These are phyloP conservation scores for Bryum argenteum DNA, from an alignment of 225 moss, liverwort and hornwort genomes.

Conservation along the genomic window DNA sequence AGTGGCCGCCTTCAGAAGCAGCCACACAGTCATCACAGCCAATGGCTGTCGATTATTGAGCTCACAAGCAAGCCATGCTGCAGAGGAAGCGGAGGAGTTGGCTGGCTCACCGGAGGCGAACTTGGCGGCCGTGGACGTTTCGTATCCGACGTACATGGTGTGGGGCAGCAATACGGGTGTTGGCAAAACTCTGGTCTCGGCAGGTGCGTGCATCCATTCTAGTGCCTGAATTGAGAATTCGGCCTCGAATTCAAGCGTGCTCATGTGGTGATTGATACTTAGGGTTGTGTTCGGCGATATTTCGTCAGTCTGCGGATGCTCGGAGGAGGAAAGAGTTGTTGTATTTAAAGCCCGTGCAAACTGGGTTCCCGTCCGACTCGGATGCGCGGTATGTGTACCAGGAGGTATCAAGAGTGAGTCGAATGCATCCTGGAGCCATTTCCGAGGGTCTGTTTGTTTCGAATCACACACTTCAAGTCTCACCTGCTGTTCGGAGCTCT, in stretches of 20 bases:
- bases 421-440: conserved; percentile 43
- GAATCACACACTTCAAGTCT: conserved; percentile 76
- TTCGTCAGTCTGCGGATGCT: conserved; percentile 34
- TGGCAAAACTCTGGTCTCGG: conserved; percentile 77
- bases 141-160: conserved; percentile 60
- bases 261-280: conserved; percentile 10
- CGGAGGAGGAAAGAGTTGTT: conserved; percentile 59
- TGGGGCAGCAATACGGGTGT: conserved; percentile 67
- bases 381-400: conserved; percentile 74
- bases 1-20: not conserved
- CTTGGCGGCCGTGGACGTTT: conserved; percentile 38
- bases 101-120: conserved; percentile 23
- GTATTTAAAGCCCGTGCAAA: conserved; percentile 87
- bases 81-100: conserved; percentile 31
- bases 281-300: conserved; percentile 62
- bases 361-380: conserved; percentile 82
- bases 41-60: conserved; percentile 25
- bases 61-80: conserved; percentile 21
- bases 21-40: not conserved
- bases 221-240: not conserved
- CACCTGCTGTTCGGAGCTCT: conserved; percentile 57
- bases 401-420: conserved; percentile 61
- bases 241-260: not conserved
- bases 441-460: conserved; percentile 50
- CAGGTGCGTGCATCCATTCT: conserved; percentile 47